Conservation (phyloP, 2,329 filamentous ascomycete species). For the Pseudogymnoascus sp. region DNA sequence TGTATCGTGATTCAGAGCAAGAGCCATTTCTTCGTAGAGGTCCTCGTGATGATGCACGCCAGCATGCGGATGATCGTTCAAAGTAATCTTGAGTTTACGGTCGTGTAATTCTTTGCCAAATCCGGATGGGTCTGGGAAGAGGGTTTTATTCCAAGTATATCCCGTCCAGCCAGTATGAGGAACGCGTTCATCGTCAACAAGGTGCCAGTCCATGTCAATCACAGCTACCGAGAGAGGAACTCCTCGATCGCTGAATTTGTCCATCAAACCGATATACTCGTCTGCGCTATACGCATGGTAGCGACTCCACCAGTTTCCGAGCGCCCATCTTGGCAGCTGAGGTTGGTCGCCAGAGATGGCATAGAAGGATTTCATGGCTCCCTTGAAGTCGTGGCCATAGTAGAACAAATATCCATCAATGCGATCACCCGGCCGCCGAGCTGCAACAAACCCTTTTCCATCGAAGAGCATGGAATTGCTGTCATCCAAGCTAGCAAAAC, state of each 20-base stretch:
- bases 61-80: slow-evolving; percentile 55
- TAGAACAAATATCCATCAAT: slow-evolving; percentile 52
- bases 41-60: slow-evolving; percentile 46
- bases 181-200: slow-evolving; percentile 40
- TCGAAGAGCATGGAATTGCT: slow-evolving; percentile 48
- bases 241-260: slow-evolving; percentile 40
- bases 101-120: slow-evolving; percentile 45
- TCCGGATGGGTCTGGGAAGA: slow-evolving; percentile 46
- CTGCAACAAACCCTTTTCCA: slow-evolving; percentile 41
- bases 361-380: slow-evolving; percentile 46
- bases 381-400: slow-evolving; percentile 48
- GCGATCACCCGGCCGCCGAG: slow-evolving; percentile 37
- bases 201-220: slow-evolving; percentile 60
- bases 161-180: slow-evolving; percentile 48
- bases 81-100: slow-evolving; percentile 42
- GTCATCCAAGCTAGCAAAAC: slow-evolving; percentile 46
- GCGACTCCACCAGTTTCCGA: slow-evolving; percentile 59
- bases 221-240: slow-evolving; percentile 52
- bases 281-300: slow-evolving; percentile 49
- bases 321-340: slow-evolving; percentile 44
- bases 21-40: slow-evolving; percentile 45
- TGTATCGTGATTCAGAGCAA: slow-evolving; percentile 42
- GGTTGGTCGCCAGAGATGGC: slow-evolving; percentile 48
- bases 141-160: slow-evolving; percentile 51
- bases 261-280: slow-evolving; percentile 50